A percentile compares a stretch with the other conserved stretches of the same genome.
These are phyloP conservation scores for Myriangium duriaei DNA, from an alignment of 2,329 filamentous ascomycete species.

Conservation along the genomic window DNA sequence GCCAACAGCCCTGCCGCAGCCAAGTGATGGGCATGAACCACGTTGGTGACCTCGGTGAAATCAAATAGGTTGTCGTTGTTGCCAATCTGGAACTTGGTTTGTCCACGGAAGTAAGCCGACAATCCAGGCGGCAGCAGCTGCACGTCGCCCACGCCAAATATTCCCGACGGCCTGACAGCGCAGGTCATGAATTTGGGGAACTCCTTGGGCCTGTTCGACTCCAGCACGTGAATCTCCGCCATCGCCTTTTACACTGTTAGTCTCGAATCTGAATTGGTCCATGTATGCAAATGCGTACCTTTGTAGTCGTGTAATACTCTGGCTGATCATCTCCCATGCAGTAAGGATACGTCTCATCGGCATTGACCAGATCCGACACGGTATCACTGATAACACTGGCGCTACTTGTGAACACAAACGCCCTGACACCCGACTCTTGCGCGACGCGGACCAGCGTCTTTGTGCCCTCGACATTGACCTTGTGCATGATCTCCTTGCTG, in stretches of 20 bases:
- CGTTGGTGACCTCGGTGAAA: conserved; percentile 41
- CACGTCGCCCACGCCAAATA: conserved; percentile 40
- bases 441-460: conserved; percentile 35
- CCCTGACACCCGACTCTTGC: conserved; percentile 37
- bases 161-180: conserved; percentile 37
- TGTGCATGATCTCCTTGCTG: conserved; percentile 31
- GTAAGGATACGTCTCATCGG: conserved; percentile 35
- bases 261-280: too few species aligned
- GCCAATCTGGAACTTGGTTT: conserved; percentile 40
- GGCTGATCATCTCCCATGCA: conserved; percentile 34
- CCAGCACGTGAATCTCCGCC: conserved; percentile 36
- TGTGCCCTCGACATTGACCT: conserved; percentile 41
- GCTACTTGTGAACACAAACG: conserved; percentile 41
- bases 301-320: conserved; percentile 40
- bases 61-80: conserved; percentile 42
- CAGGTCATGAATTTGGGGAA: conserved; percentile 35
- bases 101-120: conserved; percentile 32
- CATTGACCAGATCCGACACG: conserved; percentile 34
- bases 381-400: conserved; percentile 38
- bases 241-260: conserved; percentile 24
- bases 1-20: conserved; percentile 37
- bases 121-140: conserved; percentile 34
- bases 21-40: conserved; percentile 39
- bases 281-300: too few species aligned
- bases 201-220: conserved; percentile 31